Conservation (phyloP, 345 rosid species). For the Microthlaspi erraticum region DNA sequence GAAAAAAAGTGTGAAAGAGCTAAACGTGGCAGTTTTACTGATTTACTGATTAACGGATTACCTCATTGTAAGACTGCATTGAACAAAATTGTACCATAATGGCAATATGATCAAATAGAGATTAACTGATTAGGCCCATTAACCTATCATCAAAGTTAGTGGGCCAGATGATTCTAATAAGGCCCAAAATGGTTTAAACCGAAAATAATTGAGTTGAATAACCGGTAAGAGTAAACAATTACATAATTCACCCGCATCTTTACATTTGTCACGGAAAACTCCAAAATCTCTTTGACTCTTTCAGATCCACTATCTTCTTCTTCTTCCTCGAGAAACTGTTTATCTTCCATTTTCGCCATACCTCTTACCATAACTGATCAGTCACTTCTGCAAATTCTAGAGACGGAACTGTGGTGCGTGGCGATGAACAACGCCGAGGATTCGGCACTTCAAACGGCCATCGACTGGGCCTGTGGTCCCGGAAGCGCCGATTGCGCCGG, state of each 20-base stretch:
- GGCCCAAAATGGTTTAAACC: slow-evolving; percentile 4
- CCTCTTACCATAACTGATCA: not conserved
- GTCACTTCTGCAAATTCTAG: slow-evolving; percentile 17
- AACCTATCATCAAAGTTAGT: no score
- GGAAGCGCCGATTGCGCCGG: slow-evolving; percentile 68
- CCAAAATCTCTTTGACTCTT: slow-evolving; percentile 8
- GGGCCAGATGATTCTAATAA: slow-evolving; percentile 1
- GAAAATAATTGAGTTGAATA: not conserved
- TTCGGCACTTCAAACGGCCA: slow-evolving; percentile 62
- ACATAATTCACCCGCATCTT: slow-evolving; percentile 9
- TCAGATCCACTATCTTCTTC: slow-evolving; percentile 25
- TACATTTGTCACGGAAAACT: slow-evolving; percentile 13
- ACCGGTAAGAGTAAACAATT: slow-evolving; percentile 4
- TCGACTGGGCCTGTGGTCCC: slow-evolving; percentile 82
- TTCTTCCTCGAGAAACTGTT: slow-evolving; percentile 16
- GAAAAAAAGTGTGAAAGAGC: no score
- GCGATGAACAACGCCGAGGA: slow-evolving; percentile 90
- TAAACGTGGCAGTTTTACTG: no score
- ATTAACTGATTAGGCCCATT: no score
- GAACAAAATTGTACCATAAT: no score
- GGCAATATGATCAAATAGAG: no score
- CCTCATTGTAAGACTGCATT: no score
- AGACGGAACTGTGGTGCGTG: slow-evolving; percentile 81
- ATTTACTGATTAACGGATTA: no score
- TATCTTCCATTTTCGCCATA: not conserved